Evolutionary conservation across 2,329 filamentous ascomycete species (phyloP).

Genomic region (Lithohypha guttulata): DNA sequence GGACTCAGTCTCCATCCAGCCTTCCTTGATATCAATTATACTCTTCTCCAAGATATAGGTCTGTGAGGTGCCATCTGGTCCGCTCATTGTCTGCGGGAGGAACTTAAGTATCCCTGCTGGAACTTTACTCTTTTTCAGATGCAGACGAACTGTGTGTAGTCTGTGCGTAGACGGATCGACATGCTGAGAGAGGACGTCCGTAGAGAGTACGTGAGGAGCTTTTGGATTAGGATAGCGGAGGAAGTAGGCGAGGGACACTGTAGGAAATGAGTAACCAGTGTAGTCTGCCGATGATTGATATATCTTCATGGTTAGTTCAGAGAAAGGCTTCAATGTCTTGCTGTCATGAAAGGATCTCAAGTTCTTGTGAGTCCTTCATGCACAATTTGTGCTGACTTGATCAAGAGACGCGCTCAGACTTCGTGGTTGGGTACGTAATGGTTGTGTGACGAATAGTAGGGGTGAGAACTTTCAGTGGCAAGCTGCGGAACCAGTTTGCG

Average conservation of each 20-base stretch:
- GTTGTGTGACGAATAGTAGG: too few relatives aligned
- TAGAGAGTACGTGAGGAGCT: conserved; percentile 53
- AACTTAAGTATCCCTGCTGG: conserved; percentile 51
- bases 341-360: too few relatives aligned
- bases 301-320: conserved; percentile 38
- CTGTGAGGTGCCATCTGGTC: conserved; percentile 48
- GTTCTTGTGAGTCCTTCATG: too few relatives aligned
- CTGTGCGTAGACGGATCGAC: conserved; percentile 50
- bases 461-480: too few relatives aligned
- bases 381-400: not conserved
- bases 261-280: conserved; percentile 51
- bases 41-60: conserved; percentile 54
- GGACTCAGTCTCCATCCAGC: conserved; percentile 56
- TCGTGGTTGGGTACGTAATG: too few relatives aligned
- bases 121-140: conserved; percentile 53
- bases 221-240: conserved; percentile 59
- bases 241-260: conserved; percentile 58
- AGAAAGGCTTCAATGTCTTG: too few relatives aligned
- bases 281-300: conserved; percentile 48
- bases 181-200: conserved; percentile 54
- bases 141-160: conserved; percentile 51
- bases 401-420: not conserved
- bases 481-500: too few relatives aligned
- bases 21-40: conserved; percentile 50
- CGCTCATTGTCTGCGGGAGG: conserved; percentile 48